Conservation (phyloP, 2,329 filamentous ascomycete genomes). For the Monosporascus sp. region DNA sequence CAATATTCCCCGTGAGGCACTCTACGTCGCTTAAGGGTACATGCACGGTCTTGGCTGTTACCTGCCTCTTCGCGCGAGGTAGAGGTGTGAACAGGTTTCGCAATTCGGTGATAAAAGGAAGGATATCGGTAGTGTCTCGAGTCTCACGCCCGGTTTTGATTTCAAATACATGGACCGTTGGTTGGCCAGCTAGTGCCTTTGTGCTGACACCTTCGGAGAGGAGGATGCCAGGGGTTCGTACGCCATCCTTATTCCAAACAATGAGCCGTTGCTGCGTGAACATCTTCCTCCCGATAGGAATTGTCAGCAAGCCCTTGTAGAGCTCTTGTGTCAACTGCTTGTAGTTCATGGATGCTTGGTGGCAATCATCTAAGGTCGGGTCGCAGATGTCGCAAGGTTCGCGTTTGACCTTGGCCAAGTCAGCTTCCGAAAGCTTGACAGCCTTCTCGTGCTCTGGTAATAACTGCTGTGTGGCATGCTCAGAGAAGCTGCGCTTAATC, state of each 20-base stretch:
- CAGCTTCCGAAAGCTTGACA: constrained; percentile 85
- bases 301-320: constrained; percentile 69
- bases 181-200: constrained; percentile 50
- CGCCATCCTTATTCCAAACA: constrained; percentile 79
- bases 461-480: constrained; percentile 92
- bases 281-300: constrained; percentile 76
- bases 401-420: constrained; percentile 83
- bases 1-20: constrained; percentile 68
- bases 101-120: constrained; percentile 75
- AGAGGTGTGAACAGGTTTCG: constrained; percentile 62
- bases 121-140: constrained; percentile 74
- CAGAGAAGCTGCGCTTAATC: constrained; percentile 99
- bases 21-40: constrained; percentile 77
- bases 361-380: constrained; percentile 70
- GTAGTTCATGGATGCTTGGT: constrained; percentile 75
- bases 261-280: constrained; percentile 72
- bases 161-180: constrained; percentile 73
- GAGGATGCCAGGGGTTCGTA: constrained; percentile 76
- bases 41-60: constrained; percentile 62
- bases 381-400: constrained; percentile 81
- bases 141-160: constrained; percentile 63
- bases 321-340: constrained; percentile 75
- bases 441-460: constrained; percentile 94
- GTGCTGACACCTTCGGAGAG: constrained; percentile 68
- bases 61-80: constrained; percentile 60